Evolutionary conservation across 2,329 filamentous ascomycete species (phyloP).

Genomic region (Sclerotinia trifoliorum): DNA sequence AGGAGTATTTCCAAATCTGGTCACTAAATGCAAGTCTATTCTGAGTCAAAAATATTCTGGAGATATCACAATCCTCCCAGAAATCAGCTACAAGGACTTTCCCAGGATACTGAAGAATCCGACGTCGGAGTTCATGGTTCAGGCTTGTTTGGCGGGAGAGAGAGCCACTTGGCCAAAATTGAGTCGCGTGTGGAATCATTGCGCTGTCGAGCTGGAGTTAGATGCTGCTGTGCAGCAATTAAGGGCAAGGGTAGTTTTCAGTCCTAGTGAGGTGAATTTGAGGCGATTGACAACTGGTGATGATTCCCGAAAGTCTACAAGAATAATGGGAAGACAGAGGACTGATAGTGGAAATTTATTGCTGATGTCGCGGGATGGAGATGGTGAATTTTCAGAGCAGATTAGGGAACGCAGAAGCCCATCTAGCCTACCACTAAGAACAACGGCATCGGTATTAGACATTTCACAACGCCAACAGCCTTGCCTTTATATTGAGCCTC

Average conservation of each 20-base stretch:
- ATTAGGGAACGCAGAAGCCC: constrained; percentile 19
- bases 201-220: constrained; percentile 82
- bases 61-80: constrained; percentile 89
- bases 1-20: constrained; percentile 73
- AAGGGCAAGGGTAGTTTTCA: constrained; percentile 56
- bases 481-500: constrained; percentile 22
- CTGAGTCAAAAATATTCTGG: constrained; percentile 90
- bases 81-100: constrained; percentile 71
- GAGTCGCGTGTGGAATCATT: constrained; percentile 79
- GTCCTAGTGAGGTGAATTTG: constrained; percentile 39
- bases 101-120: constrained; percentile 80
- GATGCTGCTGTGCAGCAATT: constrained; percentile 71
- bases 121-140: constrained; percentile 79
- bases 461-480: constrained; percentile 24
- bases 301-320: constrained; percentile 22
- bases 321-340: constrained; percentile 29
- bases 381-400: constrained; percentile 23
- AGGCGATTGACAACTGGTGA: constrained; percentile 34
- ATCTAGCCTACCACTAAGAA: constrained; percentile 31
- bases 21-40: constrained; percentile 76
- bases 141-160: constrained; percentile 74
- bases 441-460: constrained; percentile 29
- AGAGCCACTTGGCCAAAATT: constrained; percentile 90
- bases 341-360: constrained; percentile 30
- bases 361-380: constrained; percentile 16